These are phyloP conservation scores for Paramecium sonneborni DNA, from an alignment of 73 alveolate genomes.

Conservation along the genomic window DNA sequence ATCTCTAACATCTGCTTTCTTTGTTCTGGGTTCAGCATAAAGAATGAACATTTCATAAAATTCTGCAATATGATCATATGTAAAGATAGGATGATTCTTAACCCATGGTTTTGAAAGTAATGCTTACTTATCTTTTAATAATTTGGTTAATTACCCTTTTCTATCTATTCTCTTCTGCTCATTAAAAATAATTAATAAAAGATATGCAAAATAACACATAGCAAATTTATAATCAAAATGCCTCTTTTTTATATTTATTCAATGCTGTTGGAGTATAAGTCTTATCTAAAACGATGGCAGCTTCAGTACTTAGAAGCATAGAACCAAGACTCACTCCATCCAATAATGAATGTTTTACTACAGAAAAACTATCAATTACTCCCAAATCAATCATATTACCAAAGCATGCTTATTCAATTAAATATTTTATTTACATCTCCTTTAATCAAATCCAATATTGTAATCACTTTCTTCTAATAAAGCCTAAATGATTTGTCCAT, in stretches of 20 bases:
- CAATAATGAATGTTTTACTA: background rate
- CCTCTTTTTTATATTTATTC: background rate
- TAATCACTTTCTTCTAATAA: background rate
- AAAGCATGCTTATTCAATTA: background rate
- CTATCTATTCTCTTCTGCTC: conserved; percentile 14
- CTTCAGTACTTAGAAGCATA: background rate
- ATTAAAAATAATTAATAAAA: background rate
- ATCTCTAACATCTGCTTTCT: conserved; percentile 58
- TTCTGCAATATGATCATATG: conserved; percentile 41
- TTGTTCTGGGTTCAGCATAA: conserved; percentile 57
- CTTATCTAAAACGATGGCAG: background rate
- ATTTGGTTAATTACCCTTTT: background rate
- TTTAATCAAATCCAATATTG: conserved; percentile 35
- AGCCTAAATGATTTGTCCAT: background rate
- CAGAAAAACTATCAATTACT: background rate
- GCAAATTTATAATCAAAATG: background rate
- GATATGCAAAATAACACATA: background rate
- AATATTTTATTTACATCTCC: background rate
- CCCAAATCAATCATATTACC: background rate
- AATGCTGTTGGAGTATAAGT: background rate
- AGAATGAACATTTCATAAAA: conserved; percentile 39
- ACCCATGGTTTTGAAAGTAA: conserved; percentile 23
- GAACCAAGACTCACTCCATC: conserved; percentile 24
- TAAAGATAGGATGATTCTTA: conserved; percentile 52
- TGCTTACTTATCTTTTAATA: background rate